Conservation (phyloP, 768 basidiomycete genomes). For the Mycena leptocephala region DNA sequence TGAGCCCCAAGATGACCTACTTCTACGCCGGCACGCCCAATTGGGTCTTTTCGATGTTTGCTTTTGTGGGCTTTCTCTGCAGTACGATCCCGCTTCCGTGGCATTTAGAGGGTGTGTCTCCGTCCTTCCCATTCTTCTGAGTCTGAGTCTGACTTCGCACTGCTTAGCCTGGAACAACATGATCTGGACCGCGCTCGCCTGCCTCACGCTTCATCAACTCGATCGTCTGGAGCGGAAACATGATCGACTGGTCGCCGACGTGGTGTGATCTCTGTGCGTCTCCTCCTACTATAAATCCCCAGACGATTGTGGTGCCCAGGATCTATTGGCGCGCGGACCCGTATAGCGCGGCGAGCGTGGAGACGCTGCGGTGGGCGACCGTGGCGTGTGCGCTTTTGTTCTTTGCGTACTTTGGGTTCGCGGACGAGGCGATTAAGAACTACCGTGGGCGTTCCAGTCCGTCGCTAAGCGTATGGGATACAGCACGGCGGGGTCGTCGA, state of each 20-base stretch:
- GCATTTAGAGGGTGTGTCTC: slow-evolving; percentile 72
- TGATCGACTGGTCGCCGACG: neutral
- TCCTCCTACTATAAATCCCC: too few relatives aligned
- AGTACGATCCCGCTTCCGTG: slow-evolving; percentile 75
- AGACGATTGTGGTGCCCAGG: too few relatives aligned
- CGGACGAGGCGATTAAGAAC: slow-evolving; percentile 71
- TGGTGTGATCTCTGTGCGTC: neutral
- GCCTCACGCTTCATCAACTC: neutral
- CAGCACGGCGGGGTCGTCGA: too few relatives aligned
- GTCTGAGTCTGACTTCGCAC: neutral
- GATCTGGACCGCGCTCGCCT: slow-evolving; percentile 67
- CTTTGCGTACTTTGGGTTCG: slow-evolving; percentile 65
- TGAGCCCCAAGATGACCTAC: slow-evolving; percentile 31
- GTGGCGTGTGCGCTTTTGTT: too few relatives aligned
- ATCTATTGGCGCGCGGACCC: too few relatives aligned
- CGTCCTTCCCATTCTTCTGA: slow-evolving; percentile 8
- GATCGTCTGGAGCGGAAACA: neutral
- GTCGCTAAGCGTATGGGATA: slow-evolving; percentile 44
- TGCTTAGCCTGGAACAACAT: slow-evolving; percentile 71
- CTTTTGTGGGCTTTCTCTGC: slow-evolving; percentile 73
- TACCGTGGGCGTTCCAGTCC: slow-evolving; percentile 60
- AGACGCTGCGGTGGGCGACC: too few relatives aligned
- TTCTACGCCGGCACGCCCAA: slow-evolving; percentile 50
- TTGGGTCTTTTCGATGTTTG: slow-evolving; percentile 62
- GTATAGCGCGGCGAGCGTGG: too few relatives aligned